Percentiles rank a stretch among this genome's conserved stretches.
Conservation (phyloP, 441 rosid genomes). For the Syzygium syzygioides region DNA sequence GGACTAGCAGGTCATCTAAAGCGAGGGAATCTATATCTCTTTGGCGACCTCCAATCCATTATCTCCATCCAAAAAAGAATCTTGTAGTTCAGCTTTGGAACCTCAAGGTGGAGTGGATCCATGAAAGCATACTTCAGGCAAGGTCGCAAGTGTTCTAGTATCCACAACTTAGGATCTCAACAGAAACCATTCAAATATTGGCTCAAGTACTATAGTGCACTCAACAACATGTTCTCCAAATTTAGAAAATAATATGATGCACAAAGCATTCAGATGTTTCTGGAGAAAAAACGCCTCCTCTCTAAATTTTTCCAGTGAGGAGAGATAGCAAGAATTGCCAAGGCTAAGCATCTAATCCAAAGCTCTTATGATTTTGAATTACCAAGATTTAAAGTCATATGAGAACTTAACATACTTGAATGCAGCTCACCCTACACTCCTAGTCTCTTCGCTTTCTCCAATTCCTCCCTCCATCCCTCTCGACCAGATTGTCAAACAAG, state of each 20-base stretch:
- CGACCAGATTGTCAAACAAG: neutral
- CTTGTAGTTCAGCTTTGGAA: neutral
- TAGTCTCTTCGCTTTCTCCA: neutral
- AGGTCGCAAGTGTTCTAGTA: neutral
- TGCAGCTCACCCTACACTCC: neutral
- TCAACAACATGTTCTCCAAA: neutral
- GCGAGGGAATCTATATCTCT: neutral
- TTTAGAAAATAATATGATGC: no score
- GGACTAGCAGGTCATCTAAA: neutral
- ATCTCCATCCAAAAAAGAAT: neutral
- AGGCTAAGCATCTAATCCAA: neutral
- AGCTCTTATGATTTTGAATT: neutral
- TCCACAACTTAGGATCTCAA: neutral
- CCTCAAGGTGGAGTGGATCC: neutral
- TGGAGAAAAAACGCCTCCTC: neutral
- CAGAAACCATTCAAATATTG: neutral
- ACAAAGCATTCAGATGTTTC: neutral
- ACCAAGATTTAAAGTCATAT: neutral
- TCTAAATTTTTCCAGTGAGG: neutral
- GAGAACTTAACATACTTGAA: neutral
- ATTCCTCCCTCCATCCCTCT: neutral
- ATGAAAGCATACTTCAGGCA: neutral
- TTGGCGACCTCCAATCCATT: neutral
- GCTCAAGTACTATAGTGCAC: neutral
- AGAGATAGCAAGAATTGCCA: neutral